Conservation (phyloP, 2,329 filamentous ascomycete species). For the Tolypocladium ophioglossoides region DNA sequence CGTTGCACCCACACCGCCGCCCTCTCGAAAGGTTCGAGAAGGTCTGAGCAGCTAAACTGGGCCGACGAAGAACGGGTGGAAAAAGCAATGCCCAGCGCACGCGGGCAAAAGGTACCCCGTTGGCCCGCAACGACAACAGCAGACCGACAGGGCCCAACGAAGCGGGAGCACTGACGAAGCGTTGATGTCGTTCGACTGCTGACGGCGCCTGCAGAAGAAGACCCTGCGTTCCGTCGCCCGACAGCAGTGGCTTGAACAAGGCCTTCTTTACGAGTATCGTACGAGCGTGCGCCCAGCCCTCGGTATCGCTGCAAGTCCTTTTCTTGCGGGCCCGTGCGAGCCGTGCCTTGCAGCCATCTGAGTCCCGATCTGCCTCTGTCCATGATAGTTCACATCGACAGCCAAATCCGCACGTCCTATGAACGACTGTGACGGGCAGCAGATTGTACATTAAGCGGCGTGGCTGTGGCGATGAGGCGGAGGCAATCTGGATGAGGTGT, state of each 20-base stretch:
- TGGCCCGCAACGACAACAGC: not conserved
- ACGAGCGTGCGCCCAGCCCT: not conserved
- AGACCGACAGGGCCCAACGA: not conserved
- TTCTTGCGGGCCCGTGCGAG: not conserved
- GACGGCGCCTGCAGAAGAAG: not conserved
- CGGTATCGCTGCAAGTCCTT: not conserved
- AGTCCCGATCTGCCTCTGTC: not conserved
- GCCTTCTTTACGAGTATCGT: too few relatives aligned
- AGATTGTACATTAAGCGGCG: not conserved
- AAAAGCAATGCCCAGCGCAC: not conserved
- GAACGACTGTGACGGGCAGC: not conserved
- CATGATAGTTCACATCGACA: not conserved
- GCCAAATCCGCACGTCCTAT: not conserved
- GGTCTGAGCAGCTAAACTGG: not conserved
- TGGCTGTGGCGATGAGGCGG: too few relatives aligned
- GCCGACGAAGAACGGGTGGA: not conserved
- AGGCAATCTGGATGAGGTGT: not conserved
- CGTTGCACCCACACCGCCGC: too few relatives aligned
- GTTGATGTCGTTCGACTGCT: not conserved
- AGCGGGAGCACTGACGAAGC: not conserved
- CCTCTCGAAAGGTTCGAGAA: slow-evolving; percentile 4
- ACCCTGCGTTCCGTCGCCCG: not conserved
- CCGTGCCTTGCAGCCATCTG: slow-evolving; percentile 1
- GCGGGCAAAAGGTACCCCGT: not conserved
- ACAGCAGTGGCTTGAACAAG: not conserved